Conservation (phyloP, 768 basidiomycete genomes). For the Phaffia tasmanica region DNA sequence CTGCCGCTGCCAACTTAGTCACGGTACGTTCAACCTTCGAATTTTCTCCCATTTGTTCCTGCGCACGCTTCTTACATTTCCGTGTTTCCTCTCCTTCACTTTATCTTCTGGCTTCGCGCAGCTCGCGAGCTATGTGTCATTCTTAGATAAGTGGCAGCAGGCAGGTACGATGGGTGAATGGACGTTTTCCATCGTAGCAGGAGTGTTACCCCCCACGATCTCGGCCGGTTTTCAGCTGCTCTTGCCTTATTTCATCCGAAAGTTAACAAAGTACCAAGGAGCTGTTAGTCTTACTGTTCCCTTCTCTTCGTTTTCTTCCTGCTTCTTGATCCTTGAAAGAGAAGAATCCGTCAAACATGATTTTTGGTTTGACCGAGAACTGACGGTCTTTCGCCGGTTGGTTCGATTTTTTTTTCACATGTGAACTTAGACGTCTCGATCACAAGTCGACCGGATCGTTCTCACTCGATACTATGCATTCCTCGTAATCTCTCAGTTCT, state of each 20-base stretch:
- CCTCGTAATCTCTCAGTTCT: constrained; percentile 80
- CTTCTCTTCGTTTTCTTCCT: background rate
- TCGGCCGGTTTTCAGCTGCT: constrained; percentile 81
- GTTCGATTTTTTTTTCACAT: background rate
- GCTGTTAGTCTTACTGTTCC: constrained; percentile 31
- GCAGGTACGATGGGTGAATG: constrained; percentile 46
- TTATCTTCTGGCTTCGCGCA: constrained; percentile 30
- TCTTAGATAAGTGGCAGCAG: constrained; percentile 60
- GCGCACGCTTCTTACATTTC: constrained; percentile 2
- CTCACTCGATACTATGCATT: constrained; percentile 87
- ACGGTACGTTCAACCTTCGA: constrained; percentile 44
- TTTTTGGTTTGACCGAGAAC: too few relatives aligned
- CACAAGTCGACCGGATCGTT: constrained; percentile 77
- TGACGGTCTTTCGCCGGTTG: background rate
- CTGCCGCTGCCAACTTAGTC: constrained; percentile 79
- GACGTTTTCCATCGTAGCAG: constrained; percentile 69
- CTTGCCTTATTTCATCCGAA: constrained; percentile 83
- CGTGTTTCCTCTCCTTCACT: background rate
- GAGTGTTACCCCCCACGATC: constrained; percentile 72
- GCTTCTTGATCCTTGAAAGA: too few relatives aligned
- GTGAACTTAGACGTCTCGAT: constrained; percentile 48
- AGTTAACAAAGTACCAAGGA: constrained; percentile 61
- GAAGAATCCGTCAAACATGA: too few relatives aligned
- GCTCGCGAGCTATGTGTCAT: constrained; percentile 55
- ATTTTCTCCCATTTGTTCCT: background rate